A percentile compares a stretch with the other conserved stretches of the same genome.
Conservation (phyloP, 768 basidiomycete genomes). For the Pleurotus tuoliensis region DNA sequence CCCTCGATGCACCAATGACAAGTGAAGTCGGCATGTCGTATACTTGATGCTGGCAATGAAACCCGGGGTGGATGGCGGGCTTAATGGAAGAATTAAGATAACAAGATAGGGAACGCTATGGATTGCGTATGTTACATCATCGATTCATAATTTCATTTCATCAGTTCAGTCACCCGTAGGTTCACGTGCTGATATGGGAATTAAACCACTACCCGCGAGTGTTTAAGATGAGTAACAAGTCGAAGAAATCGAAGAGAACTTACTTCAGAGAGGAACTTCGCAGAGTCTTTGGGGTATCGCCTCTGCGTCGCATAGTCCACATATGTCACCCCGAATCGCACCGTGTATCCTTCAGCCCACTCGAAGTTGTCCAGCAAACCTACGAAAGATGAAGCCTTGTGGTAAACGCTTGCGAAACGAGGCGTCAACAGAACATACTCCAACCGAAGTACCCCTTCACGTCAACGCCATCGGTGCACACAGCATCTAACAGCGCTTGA, state of each 20-base stretch:
- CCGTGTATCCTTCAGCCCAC: slow-evolving; percentile 66
- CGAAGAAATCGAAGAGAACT: slow-evolving; percentile 3
- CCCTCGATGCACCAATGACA: slow-evolving; percentile 42
- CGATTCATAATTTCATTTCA: neutral
- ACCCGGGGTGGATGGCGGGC: neutral
- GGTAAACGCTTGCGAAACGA: neutral
- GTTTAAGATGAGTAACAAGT: neutral
- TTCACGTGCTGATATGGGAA: slow-evolving; percentile 3
- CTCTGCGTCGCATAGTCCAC: slow-evolving; percentile 64
- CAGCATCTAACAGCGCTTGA: slow-evolving; percentile 46
- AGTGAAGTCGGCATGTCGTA: slow-evolving; percentile 23
- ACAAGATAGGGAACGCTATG: neutral
- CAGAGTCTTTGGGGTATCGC: slow-evolving; percentile 60
- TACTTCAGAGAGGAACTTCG: slow-evolving; percentile 42
- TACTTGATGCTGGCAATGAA: neutral
- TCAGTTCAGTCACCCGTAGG: neutral
- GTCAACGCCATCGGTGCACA: slow-evolving; percentile 54
- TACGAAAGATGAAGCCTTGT: slow-evolving; percentile 15
- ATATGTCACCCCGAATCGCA: slow-evolving; percentile 68
- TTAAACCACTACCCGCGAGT: neutral
- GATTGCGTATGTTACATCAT: neutral
- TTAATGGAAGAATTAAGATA: neutral
- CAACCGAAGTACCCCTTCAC: slow-evolving; percentile 62
- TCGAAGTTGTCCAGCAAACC: slow-evolving; percentile 70
- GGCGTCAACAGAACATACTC: slow-evolving; percentile 37